Conservation (phyloP, 2,329 filamentous ascomycete genomes). For the Leptosphaerulina australis region DNA sequence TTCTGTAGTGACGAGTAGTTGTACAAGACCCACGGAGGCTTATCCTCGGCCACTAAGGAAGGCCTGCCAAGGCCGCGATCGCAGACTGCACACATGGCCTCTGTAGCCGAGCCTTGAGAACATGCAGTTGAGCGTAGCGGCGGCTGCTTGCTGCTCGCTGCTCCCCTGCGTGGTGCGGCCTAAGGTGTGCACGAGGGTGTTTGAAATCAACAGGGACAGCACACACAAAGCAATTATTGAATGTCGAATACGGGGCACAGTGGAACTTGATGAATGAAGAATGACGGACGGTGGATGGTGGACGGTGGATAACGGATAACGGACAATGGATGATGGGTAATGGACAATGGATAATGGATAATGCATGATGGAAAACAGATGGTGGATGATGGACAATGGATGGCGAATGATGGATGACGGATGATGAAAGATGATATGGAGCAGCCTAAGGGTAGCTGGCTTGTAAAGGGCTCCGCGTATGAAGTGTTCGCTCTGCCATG, state of each 20-base stretch:
- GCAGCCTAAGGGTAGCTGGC: constrained; percentile 1
- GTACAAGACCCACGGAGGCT: constrained; percentile 34
- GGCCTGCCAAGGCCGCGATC: constrained; percentile 29
- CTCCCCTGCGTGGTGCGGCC: constrained; percentile 14
- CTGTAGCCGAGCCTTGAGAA: constrained; percentile 25
- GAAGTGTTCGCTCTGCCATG: neutral
- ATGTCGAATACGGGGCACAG: neutral
- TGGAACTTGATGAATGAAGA: constrained; percentile 2
- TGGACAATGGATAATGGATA: no score
- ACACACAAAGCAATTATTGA: neutral
- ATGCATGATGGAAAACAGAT: no score
- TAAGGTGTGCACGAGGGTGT: constrained; percentile 6
- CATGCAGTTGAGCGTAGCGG: constrained; percentile 14
- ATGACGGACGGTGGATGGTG: no score
- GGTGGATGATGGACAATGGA: no score
- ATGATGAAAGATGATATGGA: constrained; percentile 2
- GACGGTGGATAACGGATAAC: no score
- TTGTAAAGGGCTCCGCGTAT: neutral
- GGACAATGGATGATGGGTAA: no score
- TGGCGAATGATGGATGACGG: no score
- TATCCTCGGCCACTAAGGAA: constrained; percentile 24
- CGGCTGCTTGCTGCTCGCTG: constrained; percentile 30
- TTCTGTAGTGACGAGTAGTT: constrained; percentile 31
- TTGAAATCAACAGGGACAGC: neutral
- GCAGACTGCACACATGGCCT: constrained; percentile 29